These are phyloP conservation scores for Aspergillus tamarii DNA, from an alignment of 2,329 filamentous ascomycete genomes.

Conservation along the genomic window DNA sequence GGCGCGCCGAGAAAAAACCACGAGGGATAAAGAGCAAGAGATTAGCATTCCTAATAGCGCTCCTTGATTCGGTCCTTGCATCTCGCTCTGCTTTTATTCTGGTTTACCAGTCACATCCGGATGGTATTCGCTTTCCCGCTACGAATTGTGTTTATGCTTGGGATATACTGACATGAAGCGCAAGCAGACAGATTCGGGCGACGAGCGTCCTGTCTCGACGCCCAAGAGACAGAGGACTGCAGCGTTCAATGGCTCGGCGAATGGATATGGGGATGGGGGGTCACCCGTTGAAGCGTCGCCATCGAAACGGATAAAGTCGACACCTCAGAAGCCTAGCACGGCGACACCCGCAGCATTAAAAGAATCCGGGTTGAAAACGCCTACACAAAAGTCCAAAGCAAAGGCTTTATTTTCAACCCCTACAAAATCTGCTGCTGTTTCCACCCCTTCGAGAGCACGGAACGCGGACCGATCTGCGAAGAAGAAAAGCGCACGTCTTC, in stretches of 20 bases:
- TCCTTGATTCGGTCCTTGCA: conserved; percentile 29
- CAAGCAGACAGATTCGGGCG: conserved; percentile 43
- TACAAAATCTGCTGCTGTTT: conserved; percentile 32
- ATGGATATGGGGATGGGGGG: conserved; percentile 30
- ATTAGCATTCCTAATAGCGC: conserved; percentile 19
- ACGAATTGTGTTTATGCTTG: conserved; percentile 16
- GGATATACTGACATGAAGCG: conserved; percentile 44
- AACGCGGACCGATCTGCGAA: conserved; percentile 84
- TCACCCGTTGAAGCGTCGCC: conserved; percentile 29
- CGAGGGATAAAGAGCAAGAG: conserved; percentile 7
- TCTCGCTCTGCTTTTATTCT: conserved; percentile 10
- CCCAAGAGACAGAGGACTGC: conserved; percentile 43
- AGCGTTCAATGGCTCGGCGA: conserved; percentile 29
- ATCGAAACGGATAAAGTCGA: conserved; percentile 32
- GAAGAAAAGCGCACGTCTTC: conserved; percentile 76
- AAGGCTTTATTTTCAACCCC: conserved; percentile 47
- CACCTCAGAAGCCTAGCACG: conserved; percentile 35
- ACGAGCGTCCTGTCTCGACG: conserved; percentile 40
- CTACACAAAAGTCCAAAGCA: conserved; percentile 40
- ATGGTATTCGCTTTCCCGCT: conserved; percentile 35
- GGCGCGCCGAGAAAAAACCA: conserved; percentile 20
- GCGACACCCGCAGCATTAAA: conserved; percentile 34
- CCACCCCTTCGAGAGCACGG: conserved; percentile 66
- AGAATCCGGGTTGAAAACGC: conserved; percentile 41
- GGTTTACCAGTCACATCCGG: conserved; percentile 13